Percentiles rank a stretch among this genome's conserved stretches.
These are phyloP conservation scores for Aspergillus carlsbadensis DNA, from an alignment of 495 filamentous ascomycete genomes.

Conservation along the genomic window DNA sequence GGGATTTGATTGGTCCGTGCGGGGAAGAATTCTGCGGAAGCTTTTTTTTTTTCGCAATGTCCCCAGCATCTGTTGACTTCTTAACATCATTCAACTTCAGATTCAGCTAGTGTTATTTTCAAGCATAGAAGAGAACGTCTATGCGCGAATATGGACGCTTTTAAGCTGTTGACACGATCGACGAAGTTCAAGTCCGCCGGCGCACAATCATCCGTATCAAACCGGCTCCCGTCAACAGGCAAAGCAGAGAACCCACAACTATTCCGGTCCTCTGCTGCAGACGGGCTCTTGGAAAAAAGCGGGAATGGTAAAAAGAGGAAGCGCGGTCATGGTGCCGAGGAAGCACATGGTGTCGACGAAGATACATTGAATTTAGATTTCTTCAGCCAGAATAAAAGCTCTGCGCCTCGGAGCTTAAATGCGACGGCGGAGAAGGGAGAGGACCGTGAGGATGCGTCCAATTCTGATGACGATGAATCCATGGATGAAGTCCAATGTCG, in stretches of 20 bases:
- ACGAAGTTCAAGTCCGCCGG: slow-evolving; percentile 47
- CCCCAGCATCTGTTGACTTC: background rate
- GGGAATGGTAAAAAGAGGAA: slow-evolving; percentile 42
- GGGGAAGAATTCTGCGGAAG: slow-evolving; percentile 32
- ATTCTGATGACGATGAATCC: slow-evolving; percentile 29
- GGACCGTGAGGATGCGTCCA: slow-evolving; percentile 22
- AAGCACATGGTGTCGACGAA: slow-evolving; percentile 21
- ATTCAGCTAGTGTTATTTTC: slow-evolving; percentile 1
- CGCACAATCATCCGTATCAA: slow-evolving; percentile 21
- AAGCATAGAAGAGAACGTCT: slow-evolving; percentile 6
- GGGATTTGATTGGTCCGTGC: slow-evolving; percentile 40
- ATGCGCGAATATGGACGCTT: slow-evolving; percentile 48
- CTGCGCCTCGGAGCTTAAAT: slow-evolving; percentile 9
- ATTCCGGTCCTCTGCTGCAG: slow-evolving; percentile 43
- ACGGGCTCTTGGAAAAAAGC: slow-evolving; percentile 32
- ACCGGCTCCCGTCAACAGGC: slow-evolving; percentile 48
- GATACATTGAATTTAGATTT: slow-evolving; percentile 37
- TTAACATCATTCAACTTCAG: background rate
- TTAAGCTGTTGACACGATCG: slow-evolving; percentile 54
- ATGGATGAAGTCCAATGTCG: slow-evolving; percentile 66
- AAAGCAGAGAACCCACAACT: slow-evolving; percentile 53
- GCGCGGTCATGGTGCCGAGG: slow-evolving; percentile 23
- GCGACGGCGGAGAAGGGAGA: slow-evolving; percentile 16
- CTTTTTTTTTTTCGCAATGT: slow-evolving; percentile 22
- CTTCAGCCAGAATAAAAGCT: slow-evolving; percentile 34